Evolutionary conservation across 495 filamentous ascomycete species (phyloP).

Genomic region (Friedmanniomyces simplex): DNA sequence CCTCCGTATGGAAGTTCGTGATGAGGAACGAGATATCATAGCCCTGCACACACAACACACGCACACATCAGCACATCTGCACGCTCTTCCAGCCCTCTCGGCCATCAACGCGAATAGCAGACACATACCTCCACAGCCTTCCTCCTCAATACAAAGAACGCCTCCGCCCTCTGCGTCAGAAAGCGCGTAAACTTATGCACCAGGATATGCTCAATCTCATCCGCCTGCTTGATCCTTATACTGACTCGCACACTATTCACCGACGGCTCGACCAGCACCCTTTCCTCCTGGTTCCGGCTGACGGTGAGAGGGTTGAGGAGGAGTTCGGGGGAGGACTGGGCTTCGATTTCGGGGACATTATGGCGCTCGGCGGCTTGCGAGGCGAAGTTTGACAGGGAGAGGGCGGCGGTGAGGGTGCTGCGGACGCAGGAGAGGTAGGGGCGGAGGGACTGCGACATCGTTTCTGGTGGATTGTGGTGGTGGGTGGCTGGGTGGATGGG

Average conservation of each 20-base stretch:
- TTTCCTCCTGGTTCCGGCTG: constrained; percentile 89
- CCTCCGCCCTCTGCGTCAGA: constrained; percentile 88
- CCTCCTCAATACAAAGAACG: constrained; percentile 90
- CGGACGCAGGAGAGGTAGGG: constrained; percentile 96
- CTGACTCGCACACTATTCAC: constrained; percentile 92
- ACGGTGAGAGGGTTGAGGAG: constrained; percentile 84
- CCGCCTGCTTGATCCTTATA: constrained; percentile 97
- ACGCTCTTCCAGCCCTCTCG: neutral
- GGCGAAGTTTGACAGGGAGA: constrained; percentile 93
- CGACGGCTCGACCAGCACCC: constrained; percentile 84
- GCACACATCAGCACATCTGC: constrained; percentile 7
- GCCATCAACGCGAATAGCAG: neutral
- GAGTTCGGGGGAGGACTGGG: constrained; percentile 81
- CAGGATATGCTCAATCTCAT: constrained; percentile 94
- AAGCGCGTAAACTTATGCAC: constrained; percentile 98
- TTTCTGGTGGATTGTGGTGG: too few relatives aligned
- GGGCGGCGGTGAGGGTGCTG: constrained; percentile 83
- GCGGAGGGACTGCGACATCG: constrained; percentile 85
- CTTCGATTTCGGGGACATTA: constrained; percentile 97
- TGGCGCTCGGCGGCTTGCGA: constrained; percentile 92
- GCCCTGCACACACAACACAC: constrained; percentile 45
- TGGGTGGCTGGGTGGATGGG: constrained; percentile 27
- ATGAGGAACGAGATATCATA: constrained; percentile 99
- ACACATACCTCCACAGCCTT: constrained; percentile 80
- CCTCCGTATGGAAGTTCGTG: constrained; percentile 95